Evolutionary conservation across 108 stramenopile genomes (phyloP), one percentile per base, ranked within the genome.

Genomic region (Cyclotella cryptica): DNA sequence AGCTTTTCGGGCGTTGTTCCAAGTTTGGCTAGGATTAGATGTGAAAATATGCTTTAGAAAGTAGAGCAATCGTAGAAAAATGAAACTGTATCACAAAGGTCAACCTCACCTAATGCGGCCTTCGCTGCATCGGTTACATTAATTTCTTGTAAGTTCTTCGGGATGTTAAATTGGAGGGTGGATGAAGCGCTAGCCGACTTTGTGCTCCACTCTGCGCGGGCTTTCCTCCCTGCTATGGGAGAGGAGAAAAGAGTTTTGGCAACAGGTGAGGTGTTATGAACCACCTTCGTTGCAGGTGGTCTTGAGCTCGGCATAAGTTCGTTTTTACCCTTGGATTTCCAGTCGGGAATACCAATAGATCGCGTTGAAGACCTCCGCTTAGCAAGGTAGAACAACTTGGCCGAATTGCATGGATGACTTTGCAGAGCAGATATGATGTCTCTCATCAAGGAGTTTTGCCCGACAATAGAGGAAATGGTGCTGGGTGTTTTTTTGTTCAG

Each of bases 1-100:
- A 94, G 60, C 69, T 85, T 87, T 35, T 94, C 93, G 2, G 93
- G 93, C 7, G 88, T 89, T 13, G 88, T 91, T 60, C 93, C 93
- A 74, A 90, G 88, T 44, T 71, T 59, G 1, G 89, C 86, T 69
- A 35, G 10, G 29, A 19, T n/a, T n/a, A n/a, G n/a, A 58, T 61
- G 45, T n/a, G 29, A 21, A 17, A 15, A 21, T 29, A 41, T 52
- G n/a, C n/a, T n/a, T 42, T 58, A 59, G 45, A 14, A 15, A 55
- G 41, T 49, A 11, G 19, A 45, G 26, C 39, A 18, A 68, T 19
- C 18, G 40, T 40, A 17, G 21, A 28, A 40, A 62, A 66, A 74
- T 40, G 64, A 39, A 41, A 64, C 14, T 64, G 30, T 42, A 40
- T 41, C 9, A 41, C 29, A 41, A 46, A 44, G 10, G 6, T 41